These are phyloP conservation scores for Citrus cavaleriei DNA, from an alignment of 345 rosid genomes.

Conservation along the genomic window DNA sequence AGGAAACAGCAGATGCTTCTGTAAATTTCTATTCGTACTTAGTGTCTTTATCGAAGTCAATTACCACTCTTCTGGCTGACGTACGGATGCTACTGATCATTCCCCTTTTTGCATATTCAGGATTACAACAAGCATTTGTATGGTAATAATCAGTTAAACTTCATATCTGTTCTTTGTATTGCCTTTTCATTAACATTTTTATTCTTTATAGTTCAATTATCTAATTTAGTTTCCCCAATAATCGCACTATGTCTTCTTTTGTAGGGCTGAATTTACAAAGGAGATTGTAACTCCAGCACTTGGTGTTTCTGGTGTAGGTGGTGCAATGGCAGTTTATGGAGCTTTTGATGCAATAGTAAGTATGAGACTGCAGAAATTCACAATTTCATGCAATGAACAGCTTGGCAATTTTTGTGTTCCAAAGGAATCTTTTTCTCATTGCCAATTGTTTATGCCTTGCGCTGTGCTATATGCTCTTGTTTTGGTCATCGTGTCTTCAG, in stretches of 20 bases:
- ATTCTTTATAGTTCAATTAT: not conserved
- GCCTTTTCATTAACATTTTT: not conserved
- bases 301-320: conserved; percentile 85
- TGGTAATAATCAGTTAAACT: conserved; percentile 44
- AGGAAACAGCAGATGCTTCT: conserved; percentile 40
- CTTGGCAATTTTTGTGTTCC: not conserved
- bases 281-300: conserved; percentile 74
- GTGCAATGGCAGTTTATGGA: conserved; percentile 91
- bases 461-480: not conserved
- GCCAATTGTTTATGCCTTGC: not conserved
- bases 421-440: not conserved
- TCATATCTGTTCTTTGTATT: not conserved
- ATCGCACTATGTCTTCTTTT: not conserved
- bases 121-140: conserved; percentile 93
- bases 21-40: conserved; percentile 46
- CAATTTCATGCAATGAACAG: not conserved
- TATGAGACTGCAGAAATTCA: conserved; percentile 12
- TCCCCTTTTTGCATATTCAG: conserved; percentile 88
- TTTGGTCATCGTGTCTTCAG: not conserved
- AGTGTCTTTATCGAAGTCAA: conserved; percentile 47
- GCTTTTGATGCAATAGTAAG: conserved; percentile 89
- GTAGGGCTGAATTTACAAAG: conserved; percentile 92
- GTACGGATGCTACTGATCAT: conserved; percentile 69
- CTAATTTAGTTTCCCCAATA: not conserved
- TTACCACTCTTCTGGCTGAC: conserved; percentile 68